Evolutionary conservation across 345 rosid species (phyloP), one percentile per base, ranked within the genome.

Genomic region (Gossypioides kirkii): DNA sequence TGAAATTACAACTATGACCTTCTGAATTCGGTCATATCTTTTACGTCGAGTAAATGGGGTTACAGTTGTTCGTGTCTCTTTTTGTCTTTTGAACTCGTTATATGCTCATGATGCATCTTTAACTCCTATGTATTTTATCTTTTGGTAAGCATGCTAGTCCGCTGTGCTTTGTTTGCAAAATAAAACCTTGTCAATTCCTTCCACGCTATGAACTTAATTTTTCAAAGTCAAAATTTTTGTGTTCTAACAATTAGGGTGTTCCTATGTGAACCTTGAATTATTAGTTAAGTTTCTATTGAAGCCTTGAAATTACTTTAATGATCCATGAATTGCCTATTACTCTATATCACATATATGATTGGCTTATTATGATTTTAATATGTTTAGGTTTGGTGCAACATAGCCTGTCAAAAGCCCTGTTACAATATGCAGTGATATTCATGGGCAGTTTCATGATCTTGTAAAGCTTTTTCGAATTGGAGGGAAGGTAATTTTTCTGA

Each of bases 381-480:
- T 10, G 14, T 41, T 49, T 55, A 38, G 20, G 17, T 38, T 72
- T 71, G 53, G 25, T 80, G 61, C 43, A 10, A 49, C 75, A 79
- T 80, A 94, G 97, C 98, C 97, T 76, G 98, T 91, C 66, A 91
- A 87, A 84, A 91, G 95, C 80, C 97, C 97, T 63, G 97, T 94
- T 71, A 91, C 98, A 76, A 90, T 94, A 69, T 91, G 97, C 66
- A 97, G 98, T 76, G 98, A 94, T 84, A 91, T 94, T 76, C 98
- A 94, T 58, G 97, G 97, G 66, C 98, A 94, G 82, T 94, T 94
- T 66, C 98, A 94, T 85, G 98, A 94, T 84, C 97, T 94, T 77
- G 98, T 97, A 5, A 97, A 94, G 83, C 98, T 94, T 76, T 94
- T 94, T 81, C 93, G 93, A 59, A 91, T 91, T 78, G 95, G 98